Evolutionary conservation across 345 rosid genomes (phyloP).

Genomic region (Arabis hirsuta): DNA sequence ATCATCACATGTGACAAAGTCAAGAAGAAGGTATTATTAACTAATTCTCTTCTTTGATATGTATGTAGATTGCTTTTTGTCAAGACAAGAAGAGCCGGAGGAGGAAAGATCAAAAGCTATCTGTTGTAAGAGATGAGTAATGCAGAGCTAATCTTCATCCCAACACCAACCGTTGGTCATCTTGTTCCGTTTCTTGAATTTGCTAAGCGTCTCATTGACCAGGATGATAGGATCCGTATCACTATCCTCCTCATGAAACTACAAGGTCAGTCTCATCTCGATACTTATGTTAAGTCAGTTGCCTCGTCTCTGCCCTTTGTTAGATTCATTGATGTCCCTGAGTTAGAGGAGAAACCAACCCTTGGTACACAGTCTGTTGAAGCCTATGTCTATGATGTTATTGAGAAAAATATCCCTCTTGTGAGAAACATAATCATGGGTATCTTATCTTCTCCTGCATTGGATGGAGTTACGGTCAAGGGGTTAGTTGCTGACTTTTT

Average conservation of each 20-base stretch:
- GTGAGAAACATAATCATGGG: conserved; percentile 35
- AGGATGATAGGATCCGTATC: conserved; percentile 49
- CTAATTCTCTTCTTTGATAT: conserved; percentile 21
- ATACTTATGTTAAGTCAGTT: conserved; percentile 36
- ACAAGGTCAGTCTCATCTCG: conserved; percentile 42
- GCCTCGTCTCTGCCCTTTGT: conserved; percentile 39
- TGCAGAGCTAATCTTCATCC: conserved; percentile 43
- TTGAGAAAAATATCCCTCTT: conserved; percentile 34
- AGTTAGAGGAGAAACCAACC: conserved; percentile 34
- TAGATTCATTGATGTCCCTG: conserved; percentile 39
- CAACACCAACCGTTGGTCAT: conserved; percentile 52
- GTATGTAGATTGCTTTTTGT: conserved; percentile 16
- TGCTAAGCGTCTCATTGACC: conserved; percentile 48
- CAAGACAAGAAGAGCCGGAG: background rate
- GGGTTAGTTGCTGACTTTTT: conserved; percentile 57
- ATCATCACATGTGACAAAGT: conserved; percentile 13
- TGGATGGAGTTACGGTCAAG: conserved; percentile 39
- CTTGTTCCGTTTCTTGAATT: conserved; percentile 53
- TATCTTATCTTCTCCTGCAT: conserved; percentile 31
- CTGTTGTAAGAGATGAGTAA: conserved; percentile 18
- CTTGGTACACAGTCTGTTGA: conserved; percentile 29
- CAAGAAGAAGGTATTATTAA: conserved; percentile 1
- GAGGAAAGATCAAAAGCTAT: conserved; percentile 15
- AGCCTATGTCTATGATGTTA: conserved; percentile 25
- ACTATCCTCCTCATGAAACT: conserved; percentile 40